Base-by-base conservation (phyloP, 352 stramenopile genomes). In the Pythium guiyangense region DNA sequence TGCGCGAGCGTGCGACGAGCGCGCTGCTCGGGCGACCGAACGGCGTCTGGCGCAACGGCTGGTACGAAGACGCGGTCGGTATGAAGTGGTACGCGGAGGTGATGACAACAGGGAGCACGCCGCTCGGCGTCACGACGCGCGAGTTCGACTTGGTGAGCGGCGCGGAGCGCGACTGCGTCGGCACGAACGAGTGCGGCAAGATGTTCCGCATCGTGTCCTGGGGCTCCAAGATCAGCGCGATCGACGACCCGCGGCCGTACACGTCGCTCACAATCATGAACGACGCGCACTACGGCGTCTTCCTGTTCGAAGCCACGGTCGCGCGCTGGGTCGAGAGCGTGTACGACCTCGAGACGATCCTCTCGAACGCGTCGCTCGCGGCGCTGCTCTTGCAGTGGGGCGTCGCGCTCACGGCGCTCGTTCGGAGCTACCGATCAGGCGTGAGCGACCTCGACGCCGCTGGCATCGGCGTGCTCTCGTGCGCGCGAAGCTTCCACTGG, bases 351-450 rank as follows among this genome's bases (percentile, higher is more conserved):
- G 59, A 71, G 6, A 67, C 52, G 14, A 64, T 77, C 15, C 60
- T 81, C 40, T 74, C 71, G 3, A 79, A 81, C 37, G 0, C 63
- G 0, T 74, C 71, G 14, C 25, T 78, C 5, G 61, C 44, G 0
- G 11, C 67, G 20, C 29, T 81, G 40, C 58, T 81, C 0, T 18
- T 69, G 2, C 69, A 64, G 0, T 84, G 74, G 74, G 62, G 73
- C 20, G 39, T 64, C 12, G 49, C 42, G 1, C 59, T 62, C 20
- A 1, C 68, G 0, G 54, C 57, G 22, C 42, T 72, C 10, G 20
- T 47, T 2, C 43, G 52, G 12, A 34, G 15, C 25, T 35, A 35
- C 31, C 31, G 11, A 10, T 9, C 11, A 1, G 6, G 31, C 31
- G 31, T 5, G 4, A 10, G 17, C 12, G 15, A 61, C 27, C 47